Evolutionary conservation across 1,139 yeast species (phyloP), one percentile per base, ranked within the genome.

Genomic region (Candida frijolesensis): DNA sequence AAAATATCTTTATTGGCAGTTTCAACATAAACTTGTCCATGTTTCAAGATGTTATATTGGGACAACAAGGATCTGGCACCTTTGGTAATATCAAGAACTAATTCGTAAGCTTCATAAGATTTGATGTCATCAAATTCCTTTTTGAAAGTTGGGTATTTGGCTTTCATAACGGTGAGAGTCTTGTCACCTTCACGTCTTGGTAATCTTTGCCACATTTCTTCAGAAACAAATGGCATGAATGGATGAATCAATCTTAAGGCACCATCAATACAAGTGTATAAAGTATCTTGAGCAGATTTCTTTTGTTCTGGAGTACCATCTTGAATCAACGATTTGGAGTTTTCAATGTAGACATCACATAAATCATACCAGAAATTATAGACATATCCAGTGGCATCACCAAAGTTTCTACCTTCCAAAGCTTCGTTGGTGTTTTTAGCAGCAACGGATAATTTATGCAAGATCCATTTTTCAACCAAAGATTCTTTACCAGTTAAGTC

Each of bases 191-290:
- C 82, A 67, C 97, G 85, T 65, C 89, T 87, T 60, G 99, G 98
- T 64, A 94, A 77, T 74, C 98, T 89, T 76, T 94, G 99, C 98
- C 97, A 94, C 88, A 94, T 83, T 78, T 94, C 99, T 74, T 94
- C 99, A 47, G 98, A 85, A 58, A 94, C 79, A 68, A 83, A 94
- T 46, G 99, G 99, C 99, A 94, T 94, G 78, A 90, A 94, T 69
- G 99, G 99, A 67, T 94, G 98, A 62, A 92, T 94, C 76, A 94
- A 71, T 70, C 82, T 87, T 76, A 94, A 81, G 15, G 97, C 97
- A 58, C 89, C 88, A 65, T 94, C 98, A 60, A 94, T 80, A 74
- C 96, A 83, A 37, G 95, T 89, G 83, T 91, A 94, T 61, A 94
- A 80, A 32, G 99, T 94, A 68, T 92, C 95, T 74, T 87, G 89